Evolutionary conservation across 2,329 filamentous ascomycete species (phyloP), one percentile per base, ranked within the genome.

Genomic region (Emmonsiellopsis sp.): DNA sequence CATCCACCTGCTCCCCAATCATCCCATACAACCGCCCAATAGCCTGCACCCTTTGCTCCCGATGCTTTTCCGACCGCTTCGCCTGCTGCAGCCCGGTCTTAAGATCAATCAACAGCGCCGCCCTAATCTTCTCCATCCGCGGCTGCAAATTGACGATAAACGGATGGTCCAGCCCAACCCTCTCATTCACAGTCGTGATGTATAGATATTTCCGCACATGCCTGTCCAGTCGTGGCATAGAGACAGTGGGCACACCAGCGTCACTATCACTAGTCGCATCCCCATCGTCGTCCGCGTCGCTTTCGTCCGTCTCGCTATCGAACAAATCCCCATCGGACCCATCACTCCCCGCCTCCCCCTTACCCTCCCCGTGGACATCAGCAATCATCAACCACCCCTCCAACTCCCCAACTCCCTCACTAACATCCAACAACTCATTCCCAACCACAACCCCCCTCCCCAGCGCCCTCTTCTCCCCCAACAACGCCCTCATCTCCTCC

Each of bases 381-480:
- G 10, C 83, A 52, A 90, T 86, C 70, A 88, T 84, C 58, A 88
- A 79, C 52, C 76, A 86, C 39, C 82, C 82, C 61, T 81, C 82
- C 63, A 87, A 80, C 60, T 86, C 83, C 17, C 72, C 72, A 34
- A 77, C 62, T n/a, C 71, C 66, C 43, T 74, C 70, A 11, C 69
- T 68, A 55, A 73, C 68, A 53, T 76, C 74, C 49, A 77, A 60
- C 52, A 77, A 55, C 1, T 67, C 64, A 60, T 79, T 72, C n/a
- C 78, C 82, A 9, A 80, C 59, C 60, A 86, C 82, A 42, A 92
- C 84, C 49, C 84, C 76, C 10, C 72, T 70, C 54, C 82, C 77
- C 5, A 91, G 78, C n/a, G 63, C 71, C 56, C 76, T 79, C 64
- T 91, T 80, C 68, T 94, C 83, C n/a, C 73, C 68, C 53, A 88